These are phyloP conservation scores for Cyberlindnera bimundalis DNA, from an alignment of 805 yeast genomes.

Conservation along the genomic window DNA sequence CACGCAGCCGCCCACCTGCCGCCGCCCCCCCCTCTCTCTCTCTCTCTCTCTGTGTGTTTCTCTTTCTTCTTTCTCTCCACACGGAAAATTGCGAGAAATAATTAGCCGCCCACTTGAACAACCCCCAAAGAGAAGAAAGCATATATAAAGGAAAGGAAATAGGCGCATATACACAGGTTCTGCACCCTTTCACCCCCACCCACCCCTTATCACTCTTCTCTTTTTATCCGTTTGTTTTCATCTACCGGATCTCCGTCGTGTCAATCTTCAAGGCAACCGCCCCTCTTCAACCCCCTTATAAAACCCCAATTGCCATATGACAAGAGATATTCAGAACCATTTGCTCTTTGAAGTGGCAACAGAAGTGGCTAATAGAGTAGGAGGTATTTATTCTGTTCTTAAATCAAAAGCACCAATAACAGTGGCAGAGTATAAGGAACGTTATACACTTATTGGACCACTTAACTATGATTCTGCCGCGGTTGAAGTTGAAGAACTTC, in stretches of 20 bases:
- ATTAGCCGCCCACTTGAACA: not conserved
- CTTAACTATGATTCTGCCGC: constrained; percentile 69
- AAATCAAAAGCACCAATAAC: constrained; percentile 97
- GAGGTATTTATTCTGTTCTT: constrained; percentile 95
- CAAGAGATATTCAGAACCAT: constrained; percentile 84
- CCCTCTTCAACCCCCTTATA: not conserved
- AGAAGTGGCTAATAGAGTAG: constrained; percentile 96
- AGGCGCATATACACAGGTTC: too few relatives aligned
- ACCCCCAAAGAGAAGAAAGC: not conserved
- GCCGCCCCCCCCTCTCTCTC: too few relatives aligned
- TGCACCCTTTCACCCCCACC: too few relatives aligned
- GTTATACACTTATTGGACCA: constrained; percentile 87
- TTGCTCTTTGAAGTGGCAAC: constrained; percentile 92
- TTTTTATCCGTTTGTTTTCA: too few relatives aligned
- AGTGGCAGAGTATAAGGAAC: constrained; percentile 83
- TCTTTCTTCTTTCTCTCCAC: not conserved
- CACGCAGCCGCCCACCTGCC: too few relatives aligned
- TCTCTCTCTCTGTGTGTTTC: not conserved
- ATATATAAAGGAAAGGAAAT: not conserved
- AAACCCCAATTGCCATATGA: constrained; percentile 34
- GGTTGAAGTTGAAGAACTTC: constrained; percentile 77
- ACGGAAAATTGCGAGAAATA: not conserved
- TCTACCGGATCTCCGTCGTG: not conserved
- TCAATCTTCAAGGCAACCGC: not conserved
- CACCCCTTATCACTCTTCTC: too few relatives aligned